Percentiles rank a stretch among this genome's conserved stretches.
Conservation (phyloP, 441 rosid species). For the Gossypium schwendimanii region DNA sequence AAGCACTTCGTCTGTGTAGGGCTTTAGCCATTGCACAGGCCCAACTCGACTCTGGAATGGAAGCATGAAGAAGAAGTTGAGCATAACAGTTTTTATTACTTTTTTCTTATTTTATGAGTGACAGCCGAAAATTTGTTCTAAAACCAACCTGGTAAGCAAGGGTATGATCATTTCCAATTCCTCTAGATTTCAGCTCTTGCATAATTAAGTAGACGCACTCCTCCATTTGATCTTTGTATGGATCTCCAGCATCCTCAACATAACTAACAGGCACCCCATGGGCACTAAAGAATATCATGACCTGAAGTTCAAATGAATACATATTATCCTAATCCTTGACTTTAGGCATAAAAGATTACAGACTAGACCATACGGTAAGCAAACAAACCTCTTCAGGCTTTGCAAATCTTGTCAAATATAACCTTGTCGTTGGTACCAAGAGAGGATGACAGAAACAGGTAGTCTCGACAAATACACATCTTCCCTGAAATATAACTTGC, state of each 20-base stretch:
- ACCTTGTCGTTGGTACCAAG: slow-evolving; percentile 92
- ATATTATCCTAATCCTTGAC: neutral
- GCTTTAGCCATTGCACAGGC: slow-evolving; percentile 93
- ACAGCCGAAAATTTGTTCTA: neutral
- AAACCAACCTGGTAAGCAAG: slow-evolving; percentile 82
- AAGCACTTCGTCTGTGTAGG: slow-evolving; percentile 92
- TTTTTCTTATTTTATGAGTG: slow-evolving; percentile 11
- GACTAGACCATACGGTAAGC: neutral
- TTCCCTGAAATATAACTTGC: slow-evolving; percentile 41
- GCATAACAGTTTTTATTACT: neutral
- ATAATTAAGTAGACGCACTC: slow-evolving; percentile 76
- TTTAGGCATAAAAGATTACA: neutral
- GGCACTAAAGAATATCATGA: slow-evolving; percentile 89
- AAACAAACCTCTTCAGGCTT: neutral
- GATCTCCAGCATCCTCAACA: slow-evolving; percentile 83
- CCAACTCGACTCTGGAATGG: slow-evolving; percentile 84
- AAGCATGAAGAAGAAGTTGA: neutral
- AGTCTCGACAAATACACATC: slow-evolving; percentile 65
- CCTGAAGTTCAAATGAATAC: slow-evolving; percentile 29
- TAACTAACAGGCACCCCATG: slow-evolving; percentile 94
- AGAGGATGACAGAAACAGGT: slow-evolving; percentile 69
- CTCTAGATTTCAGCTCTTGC: slow-evolving; percentile 77
- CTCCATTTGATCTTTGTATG: slow-evolving; percentile 93
- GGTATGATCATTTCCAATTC: slow-evolving; percentile 54
- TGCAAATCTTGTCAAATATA: slow-evolving; percentile 26